A percentile compares a stretch with the other conserved stretches of the same genome.
Evolutionary conservation across 2,329 filamentous ascomycete genomes (phyloP).

Genomic region (Nemania abortiva): DNA sequence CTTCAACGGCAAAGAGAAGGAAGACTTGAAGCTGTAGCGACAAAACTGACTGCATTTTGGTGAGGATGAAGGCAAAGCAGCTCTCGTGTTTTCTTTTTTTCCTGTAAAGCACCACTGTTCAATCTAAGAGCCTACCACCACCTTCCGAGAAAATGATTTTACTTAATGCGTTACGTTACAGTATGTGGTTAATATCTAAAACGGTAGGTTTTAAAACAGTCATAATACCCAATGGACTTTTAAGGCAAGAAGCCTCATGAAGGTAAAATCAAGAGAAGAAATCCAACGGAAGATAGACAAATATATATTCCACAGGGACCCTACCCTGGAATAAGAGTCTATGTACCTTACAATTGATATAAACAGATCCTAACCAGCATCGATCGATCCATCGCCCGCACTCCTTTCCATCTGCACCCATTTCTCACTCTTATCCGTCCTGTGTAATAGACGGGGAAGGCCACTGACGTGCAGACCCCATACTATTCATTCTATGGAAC

Average conservation of each 20-base stretch:
- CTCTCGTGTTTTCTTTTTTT: conserved; percentile 35
- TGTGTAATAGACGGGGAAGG: background rate
- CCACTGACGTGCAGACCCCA: too few species aligned
- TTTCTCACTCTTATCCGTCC: background rate
- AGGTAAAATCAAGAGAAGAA: background rate
- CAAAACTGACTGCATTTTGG: conserved; percentile 23
- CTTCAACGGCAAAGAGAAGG: conserved; percentile 10
- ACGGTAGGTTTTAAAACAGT: too few species aligned
- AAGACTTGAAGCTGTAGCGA: conserved; percentile 13
- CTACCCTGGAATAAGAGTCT: background rate
- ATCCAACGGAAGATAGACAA: background rate
- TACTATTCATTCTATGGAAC: too few species aligned
- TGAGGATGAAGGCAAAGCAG: conserved; percentile 34
- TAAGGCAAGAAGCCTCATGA: too few species aligned
- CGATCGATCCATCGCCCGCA: background rate
- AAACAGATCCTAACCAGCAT: background rate
- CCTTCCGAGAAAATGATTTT: background rate
- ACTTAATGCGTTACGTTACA: background rate
- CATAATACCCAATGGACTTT: too few species aligned
- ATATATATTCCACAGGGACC: background rate
- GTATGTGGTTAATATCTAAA: too few species aligned
- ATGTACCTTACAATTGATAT: background rate
- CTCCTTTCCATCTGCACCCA: background rate
- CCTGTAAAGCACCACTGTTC: conserved; percentile 41
- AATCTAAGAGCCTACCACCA: conserved; percentile 26